These are phyloP conservation scores for Saccharomycopsis fibuligera DNA, from an alignment of 805 yeast species.

Conservation along the genomic window DNA sequence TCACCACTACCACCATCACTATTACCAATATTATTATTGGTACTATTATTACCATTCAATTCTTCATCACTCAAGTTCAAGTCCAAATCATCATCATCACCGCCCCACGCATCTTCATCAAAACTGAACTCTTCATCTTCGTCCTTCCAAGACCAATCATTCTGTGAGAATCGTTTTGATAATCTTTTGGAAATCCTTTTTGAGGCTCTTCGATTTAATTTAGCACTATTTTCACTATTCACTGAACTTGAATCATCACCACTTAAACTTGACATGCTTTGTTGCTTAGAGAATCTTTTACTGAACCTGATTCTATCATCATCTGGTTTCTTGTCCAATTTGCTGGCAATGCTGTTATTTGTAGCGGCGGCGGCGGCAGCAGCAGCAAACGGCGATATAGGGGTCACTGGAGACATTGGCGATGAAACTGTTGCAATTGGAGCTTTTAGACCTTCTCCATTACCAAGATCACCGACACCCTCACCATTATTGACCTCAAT, in stretches of 20 bases:
- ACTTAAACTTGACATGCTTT: not conserved
- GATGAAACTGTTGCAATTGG: slow-evolving; percentile 3
- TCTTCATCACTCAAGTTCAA: not conserved
- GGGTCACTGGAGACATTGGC: slow-evolving; percentile 21
- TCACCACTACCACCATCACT: too few species aligned
- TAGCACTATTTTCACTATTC: slow-evolving; percentile 1
- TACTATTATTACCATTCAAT: slow-evolving; percentile 1
- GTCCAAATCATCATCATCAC: slow-evolving; percentile 12
- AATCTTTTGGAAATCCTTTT: slow-evolving; percentile 17
- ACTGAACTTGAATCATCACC: slow-evolving; percentile 3
- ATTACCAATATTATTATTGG: not conserved
- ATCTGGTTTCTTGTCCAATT: slow-evolving; percentile 9
- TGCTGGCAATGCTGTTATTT: not conserved
- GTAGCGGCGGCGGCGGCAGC: not conserved
- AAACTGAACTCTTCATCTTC: slow-evolving; percentile 11
- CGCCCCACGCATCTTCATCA: slow-evolving; percentile 18
- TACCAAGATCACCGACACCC: not conserved
- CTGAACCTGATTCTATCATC: slow-evolving; percentile 17
- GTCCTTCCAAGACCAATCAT: slow-evolving; percentile 11
- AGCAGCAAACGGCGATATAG: slow-evolving; percentile 18
- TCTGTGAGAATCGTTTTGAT: slow-evolving; percentile 19
- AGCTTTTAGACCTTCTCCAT: not conserved
- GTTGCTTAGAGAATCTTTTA: slow-evolving; percentile 11
- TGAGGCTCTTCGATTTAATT: slow-evolving; percentile 10
- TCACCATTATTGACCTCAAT: not conserved